Conservation (phyloP, 768 basidiomycete species). For the Tulasnella sp. region DNA sequence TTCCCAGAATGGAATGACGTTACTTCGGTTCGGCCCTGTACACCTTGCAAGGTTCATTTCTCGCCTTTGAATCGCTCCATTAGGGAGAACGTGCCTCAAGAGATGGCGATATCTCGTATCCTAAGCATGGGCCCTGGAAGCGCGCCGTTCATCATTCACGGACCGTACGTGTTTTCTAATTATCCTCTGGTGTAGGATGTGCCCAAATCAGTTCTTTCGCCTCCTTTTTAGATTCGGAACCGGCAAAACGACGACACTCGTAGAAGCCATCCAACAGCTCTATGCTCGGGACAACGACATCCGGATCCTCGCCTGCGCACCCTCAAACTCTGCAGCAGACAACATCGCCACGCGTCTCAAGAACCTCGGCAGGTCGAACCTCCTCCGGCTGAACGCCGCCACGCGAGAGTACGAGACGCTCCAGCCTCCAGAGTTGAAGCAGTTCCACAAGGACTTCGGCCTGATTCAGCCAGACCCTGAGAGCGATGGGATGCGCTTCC, state of each 20-base stretch:
- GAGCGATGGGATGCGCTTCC: not conserved
- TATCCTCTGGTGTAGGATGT: too few species aligned
- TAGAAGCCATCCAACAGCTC: conserved; percentile 19
- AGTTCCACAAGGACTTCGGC: not conserved
- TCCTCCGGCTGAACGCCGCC: not conserved
- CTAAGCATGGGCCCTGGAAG: not conserved
- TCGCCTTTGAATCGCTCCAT: not conserved
- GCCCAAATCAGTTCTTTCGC: too few species aligned
- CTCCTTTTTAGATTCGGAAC: conserved; percentile 12
- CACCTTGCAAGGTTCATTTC: not conserved
- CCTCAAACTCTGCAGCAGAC: conserved; percentile 20
- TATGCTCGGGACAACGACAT: not conserved
- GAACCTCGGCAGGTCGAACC: not conserved
- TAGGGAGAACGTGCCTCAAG: not conserved
- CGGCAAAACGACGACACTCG: conserved; percentile 19
- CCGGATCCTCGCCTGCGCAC: conserved; percentile 18
- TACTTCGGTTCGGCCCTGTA: not conserved
- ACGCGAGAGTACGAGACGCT: not conserved
- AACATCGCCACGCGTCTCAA: conserved; percentile 1
- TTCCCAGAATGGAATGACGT: not conserved
- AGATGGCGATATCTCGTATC: conserved; percentile 9
- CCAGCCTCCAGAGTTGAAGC: not conserved
- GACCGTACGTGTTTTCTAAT: conserved; percentile 14
- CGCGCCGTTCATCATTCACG: conserved; percentile 12
- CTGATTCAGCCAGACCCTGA: not conserved